phyloP scores from a whole-genome alignment of 768 basidiomycete species.

The Hygrocybe coccinea region DNA sequence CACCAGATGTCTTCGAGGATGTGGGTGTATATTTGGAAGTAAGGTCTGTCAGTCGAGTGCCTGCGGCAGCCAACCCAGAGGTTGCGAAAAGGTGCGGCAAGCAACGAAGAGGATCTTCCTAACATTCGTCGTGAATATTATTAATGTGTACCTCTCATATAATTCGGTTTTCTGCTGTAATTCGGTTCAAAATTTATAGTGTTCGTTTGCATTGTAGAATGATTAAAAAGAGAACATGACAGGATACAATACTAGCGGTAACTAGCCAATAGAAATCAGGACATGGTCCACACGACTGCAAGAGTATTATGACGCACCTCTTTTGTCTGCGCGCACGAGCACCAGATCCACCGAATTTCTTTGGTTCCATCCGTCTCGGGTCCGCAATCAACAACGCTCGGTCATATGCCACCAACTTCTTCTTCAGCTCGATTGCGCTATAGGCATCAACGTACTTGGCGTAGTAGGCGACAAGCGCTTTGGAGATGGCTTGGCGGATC shows the following conservation, averaged over 20 bases:
- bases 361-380: constrained; percentile 96
- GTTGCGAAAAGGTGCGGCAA: too few species aligned
- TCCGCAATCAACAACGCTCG: constrained; percentile 85
- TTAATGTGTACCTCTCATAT: too few species aligned
- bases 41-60: not conserved
- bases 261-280: not conserved
- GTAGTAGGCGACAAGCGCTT: constrained; percentile 96
- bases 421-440: constrained; percentile 96
- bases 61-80: not conserved
- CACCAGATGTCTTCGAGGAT: not conserved
- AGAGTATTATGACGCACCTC: constrained; percentile 50
- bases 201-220: not conserved
- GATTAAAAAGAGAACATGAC: not conserved
- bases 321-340: constrained; percentile 98
- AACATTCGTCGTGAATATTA: not conserved
- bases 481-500: constrained; percentile 97
- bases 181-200: not conserved
- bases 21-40: not conserved
- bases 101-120: too few species aligned
- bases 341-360: constrained; percentile 98
- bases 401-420: constrained; percentile 95
- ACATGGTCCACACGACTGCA: not conserved
- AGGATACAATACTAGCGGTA: constrained; percentile 4
- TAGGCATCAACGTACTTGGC: constrained; percentile 98
- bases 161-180: too few species aligned